Base-by-base conservation (phyloP, 495 filamentous ascomycete species). In the Xylaria intraflava region DNA sequence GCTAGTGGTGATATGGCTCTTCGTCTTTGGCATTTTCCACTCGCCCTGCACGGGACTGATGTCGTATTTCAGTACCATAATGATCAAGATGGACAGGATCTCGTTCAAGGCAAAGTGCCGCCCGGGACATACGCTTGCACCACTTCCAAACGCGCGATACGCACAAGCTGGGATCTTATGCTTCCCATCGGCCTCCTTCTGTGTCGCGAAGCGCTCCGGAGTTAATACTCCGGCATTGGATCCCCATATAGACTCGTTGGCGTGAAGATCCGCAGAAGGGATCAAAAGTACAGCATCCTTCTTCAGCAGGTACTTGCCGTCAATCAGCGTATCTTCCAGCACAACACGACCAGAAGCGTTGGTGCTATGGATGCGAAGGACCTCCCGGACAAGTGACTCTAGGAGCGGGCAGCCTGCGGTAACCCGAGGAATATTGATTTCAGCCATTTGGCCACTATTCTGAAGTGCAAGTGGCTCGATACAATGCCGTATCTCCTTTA, bases 21-120 rank as follows among this genome's bases (percentile, higher is more conserved):
- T 35, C 22, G 74, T 72, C 9, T 64, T 57, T 29, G 72, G 72
- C 58, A 65, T 66, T n/a, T 67, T 71, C 61, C 56, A 59, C 38
- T 42, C 42, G 2, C 52, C 53, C 3, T 12, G 17, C 14, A 29
- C 20, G 0, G 56, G 57, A 4, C 30, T 10, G n/a, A 62, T n/a
- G 26, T 65, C 62, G 33, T 60, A 62, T 10, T 59, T 46, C 10
- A 61, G 23, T 1, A 56, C 27, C 11, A 61, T 5, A 14, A 61
- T 17, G 0, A 49, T 46, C 0, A 66, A 44, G 33, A 62, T 42
- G 27, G 56, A 40, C 14, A 67, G 24, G n/a, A 67, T 60, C 56
- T 67, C 60, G 3, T 53, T 57, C 3, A 55, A 51, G 1, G 62
- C 66, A 20, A 69, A 66, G n/a, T 62, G 57, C 6, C 66, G 52